phyloP scores from a whole-genome alignment of 2,329 filamentous ascomycete genomes.

The Scleromitrula shiraiana region DNA sequence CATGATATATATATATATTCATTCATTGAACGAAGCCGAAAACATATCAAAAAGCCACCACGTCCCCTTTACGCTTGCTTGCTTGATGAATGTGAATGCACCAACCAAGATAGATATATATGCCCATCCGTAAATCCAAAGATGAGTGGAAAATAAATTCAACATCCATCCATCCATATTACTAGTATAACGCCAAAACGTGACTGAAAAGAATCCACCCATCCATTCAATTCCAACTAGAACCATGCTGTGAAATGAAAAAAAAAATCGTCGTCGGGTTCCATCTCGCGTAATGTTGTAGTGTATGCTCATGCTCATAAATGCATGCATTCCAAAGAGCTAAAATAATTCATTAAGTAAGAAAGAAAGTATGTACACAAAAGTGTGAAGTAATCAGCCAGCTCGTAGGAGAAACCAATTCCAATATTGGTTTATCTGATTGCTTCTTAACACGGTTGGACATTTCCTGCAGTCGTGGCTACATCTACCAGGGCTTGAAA shows the following conservation, averaged over 20 bases:
- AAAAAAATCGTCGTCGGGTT: too few relatives aligned
- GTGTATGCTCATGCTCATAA: too few relatives aligned
- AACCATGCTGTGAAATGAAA: too few relatives aligned
- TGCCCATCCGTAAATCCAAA: neutral
- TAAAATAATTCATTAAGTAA: neutral
- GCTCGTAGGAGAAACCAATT: conserved; percentile 35
- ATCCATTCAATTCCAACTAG: too few relatives aligned
- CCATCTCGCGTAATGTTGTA: too few relatives aligned
- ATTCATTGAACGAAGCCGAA: too few relatives aligned
- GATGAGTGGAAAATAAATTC: neutral
- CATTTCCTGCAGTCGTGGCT: conserved; percentile 47
- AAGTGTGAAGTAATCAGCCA: too few relatives aligned
- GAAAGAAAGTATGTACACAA: neutral
- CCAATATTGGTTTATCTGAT: conserved; percentile 12
- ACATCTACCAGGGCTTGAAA: conserved; percentile 58
- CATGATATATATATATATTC: neutral
- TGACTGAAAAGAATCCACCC: neutral
- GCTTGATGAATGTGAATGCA: neutral
- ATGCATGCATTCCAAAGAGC: neutral
- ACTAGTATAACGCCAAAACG: neutral
- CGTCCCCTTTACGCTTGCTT: too few relatives aligned
- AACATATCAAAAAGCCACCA: too few relatives aligned
- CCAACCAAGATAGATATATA: neutral
- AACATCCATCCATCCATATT: neutral
- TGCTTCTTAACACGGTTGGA: conserved; percentile 27